Base-by-base conservation (phyloP, 2,329 filamentous ascomycete genomes). In the Pseudocercospora musae region DNA sequence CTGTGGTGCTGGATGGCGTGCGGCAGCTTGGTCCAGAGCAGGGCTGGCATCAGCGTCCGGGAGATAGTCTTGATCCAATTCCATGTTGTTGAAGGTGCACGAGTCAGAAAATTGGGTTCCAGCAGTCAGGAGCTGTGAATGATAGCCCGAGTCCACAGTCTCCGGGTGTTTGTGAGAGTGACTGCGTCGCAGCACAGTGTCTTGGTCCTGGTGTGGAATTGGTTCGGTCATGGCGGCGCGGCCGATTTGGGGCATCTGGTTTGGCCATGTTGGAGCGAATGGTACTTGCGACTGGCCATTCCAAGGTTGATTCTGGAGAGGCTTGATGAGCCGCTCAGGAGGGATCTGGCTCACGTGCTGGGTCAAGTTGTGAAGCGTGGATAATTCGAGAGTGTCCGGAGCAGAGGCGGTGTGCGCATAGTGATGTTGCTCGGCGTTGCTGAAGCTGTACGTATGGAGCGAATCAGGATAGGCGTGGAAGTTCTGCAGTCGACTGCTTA, bases 121-220 rank as follows among this genome's bases (percentile, higher is more conserved):
- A 20, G 48, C 25, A 3, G 59, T 25, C 3, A 53, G 13, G 7
- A 58, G 48, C 23, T 64, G 64, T n/a, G 63, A 65, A 3, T 56
- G 48, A 27, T 68, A 68, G 42, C 62, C 67, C 8, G 67, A 68
- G 42, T 69, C 66, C 13, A 60, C 40, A 20, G 55, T 48, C 40
- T 57, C 55, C 9, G 40, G 31, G 20, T 29, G 29, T 37, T 37
- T 37, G 27, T 54, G n/a, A 5, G 50, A 54, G 15, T 54, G 8
- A 18, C 29, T 54, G 29, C 57, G 29, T n/a, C 23, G 23, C 42
- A 58, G 25, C 1, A 33, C 37, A 8, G 8, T 20, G n/a, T 18
- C 27, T 23, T 54, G 50, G 15, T 62, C 59, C 15, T 60, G 59
- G 13, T 58, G 57, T 27, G 54, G 57, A 11, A 49, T 42, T n/a